Evolutionary conservation across 352 stramenopile genomes (phyloP).

Genomic region (Phytophthora brassicae): DNA sequence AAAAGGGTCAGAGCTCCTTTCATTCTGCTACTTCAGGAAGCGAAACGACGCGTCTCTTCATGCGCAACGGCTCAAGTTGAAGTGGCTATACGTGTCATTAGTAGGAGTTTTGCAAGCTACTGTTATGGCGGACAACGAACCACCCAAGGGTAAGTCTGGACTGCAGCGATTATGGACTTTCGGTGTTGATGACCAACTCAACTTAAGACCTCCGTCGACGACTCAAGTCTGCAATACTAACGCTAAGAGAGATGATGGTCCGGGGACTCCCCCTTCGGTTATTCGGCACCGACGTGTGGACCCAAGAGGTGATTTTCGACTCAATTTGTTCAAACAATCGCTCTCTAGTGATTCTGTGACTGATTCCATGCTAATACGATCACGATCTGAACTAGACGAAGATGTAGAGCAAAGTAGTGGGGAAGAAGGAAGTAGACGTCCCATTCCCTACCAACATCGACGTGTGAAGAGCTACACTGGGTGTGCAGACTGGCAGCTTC

Average conservation of each 20-base stretch:
- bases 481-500: constrained; percentile 28
- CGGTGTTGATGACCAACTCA: constrained; percentile 28
- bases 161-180: constrained; percentile 62
- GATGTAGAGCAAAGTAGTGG: constrained; percentile 6
- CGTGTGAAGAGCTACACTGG: constrained; percentile 59
- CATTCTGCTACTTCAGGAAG: neutral
- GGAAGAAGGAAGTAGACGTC: constrained; percentile 10
- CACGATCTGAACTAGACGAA: constrained; percentile 36
- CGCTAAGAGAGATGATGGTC: neutral
- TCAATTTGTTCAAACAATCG: constrained; percentile 29
- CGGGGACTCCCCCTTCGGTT: constrained; percentile 20
- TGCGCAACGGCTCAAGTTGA: constrained; percentile 26
- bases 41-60: constrained; percentile 35
- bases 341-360: constrained; percentile 33
- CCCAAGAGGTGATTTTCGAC: constrained; percentile 20
- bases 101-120: neutral
- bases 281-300: constrained; percentile 29
- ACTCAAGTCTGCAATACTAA: constrained; percentile 1
- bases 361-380: constrained; percentile 45
- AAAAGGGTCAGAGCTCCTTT: too few relatives aligned
- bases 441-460: constrained; percentile 28
- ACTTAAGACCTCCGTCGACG: constrained; percentile 30
- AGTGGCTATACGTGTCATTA: constrained; percentile 1
- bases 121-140: constrained; percentile 12
- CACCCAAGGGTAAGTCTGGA: constrained; percentile 3